Base-by-base conservation (phyloP, 176 grass and related monocot genomes). In the Eleusine indica region DNA sequence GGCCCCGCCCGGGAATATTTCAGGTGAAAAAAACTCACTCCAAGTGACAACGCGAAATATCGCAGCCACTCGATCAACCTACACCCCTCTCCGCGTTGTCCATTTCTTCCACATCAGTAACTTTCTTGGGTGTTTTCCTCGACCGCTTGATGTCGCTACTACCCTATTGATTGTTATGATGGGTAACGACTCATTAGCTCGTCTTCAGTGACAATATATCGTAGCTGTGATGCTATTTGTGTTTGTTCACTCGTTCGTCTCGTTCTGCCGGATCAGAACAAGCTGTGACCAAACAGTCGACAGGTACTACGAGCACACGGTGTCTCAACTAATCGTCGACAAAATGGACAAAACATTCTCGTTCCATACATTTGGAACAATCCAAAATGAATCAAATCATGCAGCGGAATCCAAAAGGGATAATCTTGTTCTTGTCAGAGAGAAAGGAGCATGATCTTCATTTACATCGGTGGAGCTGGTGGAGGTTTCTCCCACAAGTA, bases 291-390 rank as follows among this genome's bases (percentile, higher is more conserved):
- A 10, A 46, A 51, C 57, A 65, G 43, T 25, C 5, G 4, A 15
- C 70, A 28, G 35, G 43, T 30, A 37, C 38, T 2, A 29, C 72
- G 42, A 43, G 42, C 42, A 9, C 47, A 13, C 11, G 9, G 9
- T 48, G 47, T 13, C 47, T 48, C 9, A 48, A 48, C 11, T 8
- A 48, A 48, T 13, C 47, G 47, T 48, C 11, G 10, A 48, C 77
- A 25, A 76, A 22, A 48, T 11, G 76, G 16, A 8, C 38, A 61
- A 61, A 39, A 79, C 81, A 74, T 61, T 74, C 68, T 39, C 58
- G 1, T 16, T 4, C 28, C 51, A 4, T 15, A 21, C 48, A 70
- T 65, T 41, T 3, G 79, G 10, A 70, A 64, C 66, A 9, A 35
- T 28, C 18, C 7, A 48, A 48, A 19, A 3, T 18, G 3, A 21